These are phyloP conservation scores for Ascochyta fabae DNA, from an alignment of 2,329 filamentous ascomycete species.

Conservation along the genomic window DNA sequence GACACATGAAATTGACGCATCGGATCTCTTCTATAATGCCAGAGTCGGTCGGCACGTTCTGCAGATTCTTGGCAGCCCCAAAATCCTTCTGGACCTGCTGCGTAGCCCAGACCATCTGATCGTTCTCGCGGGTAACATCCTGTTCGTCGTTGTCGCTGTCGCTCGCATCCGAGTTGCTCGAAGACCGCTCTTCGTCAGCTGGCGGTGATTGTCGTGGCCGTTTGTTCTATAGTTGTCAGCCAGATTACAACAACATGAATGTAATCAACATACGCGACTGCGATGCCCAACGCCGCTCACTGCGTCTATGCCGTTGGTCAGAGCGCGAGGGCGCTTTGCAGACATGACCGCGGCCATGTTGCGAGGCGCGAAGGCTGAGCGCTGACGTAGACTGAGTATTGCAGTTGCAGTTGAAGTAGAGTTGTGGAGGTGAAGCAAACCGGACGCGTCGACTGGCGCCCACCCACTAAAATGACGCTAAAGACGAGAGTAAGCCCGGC, in stretches of 20 bases:
- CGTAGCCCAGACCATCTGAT: slow-evolving; percentile 36
- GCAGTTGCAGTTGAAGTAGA: slow-evolving; percentile 1
- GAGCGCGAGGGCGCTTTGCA: slow-evolving; percentile 41
- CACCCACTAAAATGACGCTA: slow-evolving; percentile 23
- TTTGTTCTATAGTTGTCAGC: slow-evolving; percentile 39
- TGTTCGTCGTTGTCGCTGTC: slow-evolving; percentile 24
- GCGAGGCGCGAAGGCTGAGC: slow-evolving; percentile 4
- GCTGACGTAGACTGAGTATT: neutral
- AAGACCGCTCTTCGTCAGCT: slow-evolving; percentile 29
- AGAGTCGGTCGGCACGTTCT: slow-evolving; percentile 77
- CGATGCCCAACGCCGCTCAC: slow-evolving; percentile 16
- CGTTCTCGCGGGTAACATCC: slow-evolving; percentile 27
- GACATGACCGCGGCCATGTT: slow-evolving; percentile 39
- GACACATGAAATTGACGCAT: slow-evolving; percentile 97
- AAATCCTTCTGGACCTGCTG: slow-evolving; percentile 40
- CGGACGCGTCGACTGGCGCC: slow-evolving; percentile 31
- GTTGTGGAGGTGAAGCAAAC: slow-evolving; percentile 4
- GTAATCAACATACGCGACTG: slow-evolving; percentile 28
- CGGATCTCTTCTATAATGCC: slow-evolving; percentile 88
- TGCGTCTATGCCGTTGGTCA: slow-evolving; percentile 26
- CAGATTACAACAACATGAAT: neutral
- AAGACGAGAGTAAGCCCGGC: neutral
- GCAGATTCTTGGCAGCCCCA: slow-evolving; percentile 24
- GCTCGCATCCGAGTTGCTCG: slow-evolving; percentile 20
- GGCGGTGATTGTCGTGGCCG: slow-evolving; percentile 34